Evolutionary conservation across 805 yeast species (phyloP).

Genomic region (Suhomyces emberorum): DNA sequence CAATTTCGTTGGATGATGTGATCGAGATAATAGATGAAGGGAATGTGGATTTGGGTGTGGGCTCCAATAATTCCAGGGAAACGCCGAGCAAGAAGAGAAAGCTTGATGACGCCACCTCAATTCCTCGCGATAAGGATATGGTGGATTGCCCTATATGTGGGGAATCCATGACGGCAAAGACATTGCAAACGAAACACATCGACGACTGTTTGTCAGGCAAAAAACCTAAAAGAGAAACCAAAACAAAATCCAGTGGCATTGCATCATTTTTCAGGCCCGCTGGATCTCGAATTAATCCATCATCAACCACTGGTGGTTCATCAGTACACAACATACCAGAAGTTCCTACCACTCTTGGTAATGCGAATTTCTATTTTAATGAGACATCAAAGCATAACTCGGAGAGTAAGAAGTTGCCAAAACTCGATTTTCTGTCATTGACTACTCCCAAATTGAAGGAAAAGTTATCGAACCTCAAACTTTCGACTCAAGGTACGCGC

Average conservation of each 20-base stretch:
- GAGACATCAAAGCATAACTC: slow-evolving; percentile 23
- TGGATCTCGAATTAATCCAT: slow-evolving; percentile 4
- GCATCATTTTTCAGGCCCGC: slow-evolving; percentile 29
- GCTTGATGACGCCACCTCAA: slow-evolving; percentile 13
- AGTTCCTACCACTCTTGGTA: slow-evolving; percentile 10
- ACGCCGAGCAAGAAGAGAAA: slow-evolving; percentile 9
- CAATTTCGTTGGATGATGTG: slow-evolving; percentile 8
- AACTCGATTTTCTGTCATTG: slow-evolving; percentile 60
- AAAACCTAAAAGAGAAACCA: slow-evolving; percentile 8
- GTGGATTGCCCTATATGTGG: slow-evolving; percentile 71
- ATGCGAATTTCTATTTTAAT: slow-evolving; percentile 30
- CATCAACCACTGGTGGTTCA: neutral
- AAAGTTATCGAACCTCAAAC: slow-evolving; percentile 49
- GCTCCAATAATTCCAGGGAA: slow-evolving; percentile 10
- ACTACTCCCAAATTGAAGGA: slow-evolving; percentile 59
- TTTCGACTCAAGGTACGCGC: slow-evolving; percentile 64
- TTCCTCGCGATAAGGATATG: slow-evolving; percentile 17
- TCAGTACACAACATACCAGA: neutral
- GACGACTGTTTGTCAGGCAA: slow-evolving; percentile 53
- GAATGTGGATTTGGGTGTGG: too few relatives aligned
- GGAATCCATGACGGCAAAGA: slow-evolving; percentile 49
- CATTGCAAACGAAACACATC: slow-evolving; percentile 57
- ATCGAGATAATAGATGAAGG: too few relatives aligned
- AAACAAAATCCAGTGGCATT: slow-evolving; percentile 16
- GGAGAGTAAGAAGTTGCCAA: slow-evolving; percentile 48